These are phyloP conservation scores for Blastomyces silverae DNA, from an alignment of 2,329 filamentous ascomycete genomes.

Conservation along the genomic window DNA sequence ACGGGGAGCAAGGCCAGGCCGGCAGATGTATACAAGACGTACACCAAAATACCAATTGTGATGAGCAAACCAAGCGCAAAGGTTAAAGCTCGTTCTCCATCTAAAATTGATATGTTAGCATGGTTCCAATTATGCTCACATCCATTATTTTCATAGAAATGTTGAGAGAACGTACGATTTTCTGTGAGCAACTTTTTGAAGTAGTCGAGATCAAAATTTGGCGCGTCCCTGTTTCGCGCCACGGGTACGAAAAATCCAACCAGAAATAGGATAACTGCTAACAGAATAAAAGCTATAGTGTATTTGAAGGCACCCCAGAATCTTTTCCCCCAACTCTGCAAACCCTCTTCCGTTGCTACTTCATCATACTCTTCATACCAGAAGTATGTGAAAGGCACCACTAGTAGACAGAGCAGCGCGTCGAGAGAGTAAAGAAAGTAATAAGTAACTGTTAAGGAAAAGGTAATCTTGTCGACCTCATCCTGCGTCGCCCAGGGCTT, in stretches of 20 bases:
- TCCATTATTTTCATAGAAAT: conserved; percentile 3
- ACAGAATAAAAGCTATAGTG: conserved; percentile 74
- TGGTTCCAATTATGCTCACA: conserved; percentile 10
- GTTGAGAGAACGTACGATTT: conserved; percentile 54
- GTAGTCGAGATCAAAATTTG: conserved; percentile 77
- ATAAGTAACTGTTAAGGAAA: conserved; percentile 80
- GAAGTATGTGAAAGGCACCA: conserved; percentile 95
- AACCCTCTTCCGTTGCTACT: conserved; percentile 72
- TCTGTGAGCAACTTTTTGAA: conserved; percentile 77
- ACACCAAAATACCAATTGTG: conserved; percentile 76
- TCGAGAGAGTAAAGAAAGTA: conserved; percentile 90
- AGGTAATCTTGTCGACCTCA: conserved; percentile 67
- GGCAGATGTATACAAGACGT: conserved; percentile 79
- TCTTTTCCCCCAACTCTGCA: conserved; percentile 61
- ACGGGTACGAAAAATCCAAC: conserved; percentile 91
- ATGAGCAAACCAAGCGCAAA: conserved; percentile 86
- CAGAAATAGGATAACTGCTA: conserved; percentile 72
- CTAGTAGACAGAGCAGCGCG: conserved; percentile 75
- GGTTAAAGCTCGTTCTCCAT: conserved; percentile 84
- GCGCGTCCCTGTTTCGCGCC: conserved; percentile 58
- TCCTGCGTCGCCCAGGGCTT: conserved; percentile 92
- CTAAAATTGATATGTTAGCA: conserved; percentile 31
- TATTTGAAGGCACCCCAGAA: conserved; percentile 86
- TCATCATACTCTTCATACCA: conserved; percentile 98
- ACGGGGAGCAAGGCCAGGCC: conserved; percentile 85